Conservation (phyloP, 192 early-diverging fungal genomes). For the Coemansia sp. region DNA sequence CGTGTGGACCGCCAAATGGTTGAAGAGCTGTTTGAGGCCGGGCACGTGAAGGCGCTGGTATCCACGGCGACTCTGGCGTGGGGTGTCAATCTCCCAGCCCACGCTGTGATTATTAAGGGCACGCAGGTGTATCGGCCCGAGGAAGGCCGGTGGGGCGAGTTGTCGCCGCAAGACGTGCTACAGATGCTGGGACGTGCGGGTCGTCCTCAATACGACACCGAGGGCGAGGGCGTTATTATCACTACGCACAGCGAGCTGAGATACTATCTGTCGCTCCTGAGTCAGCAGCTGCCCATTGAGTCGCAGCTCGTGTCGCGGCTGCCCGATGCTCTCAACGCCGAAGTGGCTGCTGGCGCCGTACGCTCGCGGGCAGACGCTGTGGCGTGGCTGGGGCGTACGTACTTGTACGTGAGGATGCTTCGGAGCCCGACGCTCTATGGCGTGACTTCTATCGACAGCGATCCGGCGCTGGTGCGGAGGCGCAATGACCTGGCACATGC, state of each 20-base stretch:
- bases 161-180: constrained; percentile 94
- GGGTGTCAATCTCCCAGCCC: constrained; percentile 99
- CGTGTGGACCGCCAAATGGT: constrained; percentile 88
- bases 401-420: constrained; percentile 95
- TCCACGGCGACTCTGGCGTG: constrained; percentile 98
- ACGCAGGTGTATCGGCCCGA: constrained; percentile 97
- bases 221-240: constrained; percentile 96
- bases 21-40: constrained; percentile 90
- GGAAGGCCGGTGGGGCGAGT: constrained; percentile 92
- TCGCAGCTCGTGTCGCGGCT: constrained; percentile 86
- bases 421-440: constrained; percentile 87
- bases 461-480: constrained; percentile 79
- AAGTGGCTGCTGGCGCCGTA: constrained; percentile 91
- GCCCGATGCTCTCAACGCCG: constrained; percentile 93
- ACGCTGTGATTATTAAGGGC: constrained; percentile 97
- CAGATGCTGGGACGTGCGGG: constrained; percentile 99
- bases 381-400: constrained; percentile 94
- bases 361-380: constrained; percentile 92
- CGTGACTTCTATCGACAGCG: constrained; percentile 61
- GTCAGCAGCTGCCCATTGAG: constrained; percentile 97
- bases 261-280: constrained; percentile 93
- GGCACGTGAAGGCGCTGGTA: constrained; percentile 88
- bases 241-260: constrained; percentile 90
- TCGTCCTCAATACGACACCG: constrained; percentile 93
- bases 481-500: constrained; percentile 88